phyloP scores from a whole-genome alignment of 768 basidiomycete species.

The Termitomyces sp. region DNA sequence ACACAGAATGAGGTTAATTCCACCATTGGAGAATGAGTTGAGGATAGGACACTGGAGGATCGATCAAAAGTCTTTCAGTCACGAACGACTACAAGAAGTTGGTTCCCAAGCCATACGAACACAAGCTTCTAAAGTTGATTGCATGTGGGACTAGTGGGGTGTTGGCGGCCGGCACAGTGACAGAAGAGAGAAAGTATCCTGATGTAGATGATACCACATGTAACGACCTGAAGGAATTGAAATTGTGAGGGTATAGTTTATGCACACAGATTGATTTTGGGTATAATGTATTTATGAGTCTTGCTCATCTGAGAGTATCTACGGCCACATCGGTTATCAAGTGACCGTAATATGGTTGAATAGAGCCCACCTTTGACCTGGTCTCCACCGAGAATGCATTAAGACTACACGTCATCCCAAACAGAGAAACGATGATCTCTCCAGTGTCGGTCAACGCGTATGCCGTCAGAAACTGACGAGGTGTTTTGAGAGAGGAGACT shows the following conservation, averaged over 20 bases:
- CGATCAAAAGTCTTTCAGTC: background rate
- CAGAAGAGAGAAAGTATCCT: background rate
- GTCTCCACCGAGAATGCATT: background rate
- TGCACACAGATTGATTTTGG: slow-evolving; percentile 1
- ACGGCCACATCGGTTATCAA: background rate
- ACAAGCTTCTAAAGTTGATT: background rate
- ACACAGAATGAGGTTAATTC: background rate
- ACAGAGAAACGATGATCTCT: slow-evolving; percentile 60
- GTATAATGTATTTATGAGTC: slow-evolving; percentile 3
- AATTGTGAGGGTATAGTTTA: background rate
- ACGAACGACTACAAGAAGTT: background rate
- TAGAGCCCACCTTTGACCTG: background rate
- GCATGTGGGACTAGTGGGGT: background rate
- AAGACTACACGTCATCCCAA: slow-evolving; percentile 42
- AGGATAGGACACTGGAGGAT: background rate
- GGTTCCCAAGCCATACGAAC: background rate
- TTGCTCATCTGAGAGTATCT: background rate
- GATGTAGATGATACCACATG: background rate
- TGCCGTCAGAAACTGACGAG: slow-evolving; percentile 39
- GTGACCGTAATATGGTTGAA: background rate
- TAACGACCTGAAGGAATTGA: background rate
- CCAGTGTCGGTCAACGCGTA: slow-evolving; percentile 64
- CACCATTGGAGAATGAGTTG: slow-evolving; percentile 1
- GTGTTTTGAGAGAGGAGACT: slow-evolving; percentile 12
- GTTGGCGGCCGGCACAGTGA: too few species aligned